Evolutionary conservation across 345 rosid genomes (phyloP).

Genomic region (Rubroshorea leprosula): DNA sequence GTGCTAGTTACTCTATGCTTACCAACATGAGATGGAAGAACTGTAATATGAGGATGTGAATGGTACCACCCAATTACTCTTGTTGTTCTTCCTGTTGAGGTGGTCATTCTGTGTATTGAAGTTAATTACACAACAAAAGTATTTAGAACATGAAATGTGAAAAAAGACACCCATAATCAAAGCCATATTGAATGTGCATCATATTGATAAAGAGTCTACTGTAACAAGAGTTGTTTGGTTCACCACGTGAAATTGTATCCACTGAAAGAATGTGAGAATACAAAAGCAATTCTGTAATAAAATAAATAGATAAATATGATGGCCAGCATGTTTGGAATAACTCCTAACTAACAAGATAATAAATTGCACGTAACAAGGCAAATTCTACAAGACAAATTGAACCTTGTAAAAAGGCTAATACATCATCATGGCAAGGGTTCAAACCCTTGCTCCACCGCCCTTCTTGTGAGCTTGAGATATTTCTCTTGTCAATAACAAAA

Average conservation of each 20-base stretch:
- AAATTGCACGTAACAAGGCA: not conserved
- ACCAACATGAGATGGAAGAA: conserved; percentile 98
- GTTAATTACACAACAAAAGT: conserved; percentile 30
- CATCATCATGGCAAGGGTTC: too few relatives aligned
- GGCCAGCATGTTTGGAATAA: not conserved
- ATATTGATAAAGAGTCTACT: not conserved
- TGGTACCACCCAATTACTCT: conserved; percentile 99
- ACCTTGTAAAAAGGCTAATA: too few relatives aligned
- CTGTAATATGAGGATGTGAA: conserved; percentile 98
- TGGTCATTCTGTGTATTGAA: conserved; percentile 70
- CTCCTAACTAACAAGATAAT: not conserved
- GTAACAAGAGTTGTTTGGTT: not conserved
- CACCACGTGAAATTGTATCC: conserved; percentile 1
- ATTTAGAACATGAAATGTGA: not conserved
- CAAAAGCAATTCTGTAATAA: not conserved
- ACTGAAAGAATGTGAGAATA: not conserved
- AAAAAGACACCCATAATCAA: not conserved
- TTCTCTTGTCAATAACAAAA: too few relatives aligned
- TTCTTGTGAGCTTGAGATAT: too few relatives aligned
- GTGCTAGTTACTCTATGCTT: conserved; percentile 18
- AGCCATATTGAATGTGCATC: not conserved
- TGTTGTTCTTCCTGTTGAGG: conserved; percentile 73
- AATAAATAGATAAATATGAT: not conserved
- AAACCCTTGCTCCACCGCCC: too few relatives aligned
- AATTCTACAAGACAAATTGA: too few relatives aligned